Base-by-base conservation (phyloP, 2,329 filamentous ascomycete species). In the Penicillium sp. region DNA sequence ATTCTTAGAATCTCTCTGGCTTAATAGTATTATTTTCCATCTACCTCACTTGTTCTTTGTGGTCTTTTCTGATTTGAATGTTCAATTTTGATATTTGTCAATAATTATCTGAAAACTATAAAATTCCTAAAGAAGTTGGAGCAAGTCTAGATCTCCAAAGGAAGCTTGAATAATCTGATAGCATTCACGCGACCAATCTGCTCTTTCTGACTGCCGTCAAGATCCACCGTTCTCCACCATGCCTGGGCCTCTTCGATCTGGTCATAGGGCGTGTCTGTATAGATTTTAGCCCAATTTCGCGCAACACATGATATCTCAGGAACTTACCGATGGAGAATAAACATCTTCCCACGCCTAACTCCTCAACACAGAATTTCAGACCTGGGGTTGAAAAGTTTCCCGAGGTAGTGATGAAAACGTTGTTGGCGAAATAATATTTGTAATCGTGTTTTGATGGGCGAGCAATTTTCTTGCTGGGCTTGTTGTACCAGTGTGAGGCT, bases 401-500 rank as follows among this genome's bases (percentile, higher is more conserved):
- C 22, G 41, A 46, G 6, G 41, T 46, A 16, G 41, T 46, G 22
- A 46, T 46, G 41, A 46, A 46, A 27, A 46, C 22, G 14, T 46
- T 46, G 41, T 46, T 11, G 3, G 7, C 11, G 41, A 46, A 46
- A 46, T 46, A 46, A 6, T 46, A n/a, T 6, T 31, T 46, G 6
- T 46, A 46, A 22, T 46, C 41, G 9, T 46, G 41, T 10, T 46
- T 6, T 31, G 41, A 46, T 46, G 41, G 41, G 4, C 41, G 41
- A n/a, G 41, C 19, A 2, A 46, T 6, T 14, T 27, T 46, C 24
- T 46, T 46, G 22, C 22, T 46, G 9, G 41, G 41, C 41, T 46
- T 46, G n/a, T 46, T 46, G 41, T 46, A 64, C 67, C 67, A 68
- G 50, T 72, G 65, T 47, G 70, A 66, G 22, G 75, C 75, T 4